phyloP scores from a whole-genome alignment of 2,329 filamentous ascomycete genomes.

The Stagonosporopsis rhizophila region DNA sequence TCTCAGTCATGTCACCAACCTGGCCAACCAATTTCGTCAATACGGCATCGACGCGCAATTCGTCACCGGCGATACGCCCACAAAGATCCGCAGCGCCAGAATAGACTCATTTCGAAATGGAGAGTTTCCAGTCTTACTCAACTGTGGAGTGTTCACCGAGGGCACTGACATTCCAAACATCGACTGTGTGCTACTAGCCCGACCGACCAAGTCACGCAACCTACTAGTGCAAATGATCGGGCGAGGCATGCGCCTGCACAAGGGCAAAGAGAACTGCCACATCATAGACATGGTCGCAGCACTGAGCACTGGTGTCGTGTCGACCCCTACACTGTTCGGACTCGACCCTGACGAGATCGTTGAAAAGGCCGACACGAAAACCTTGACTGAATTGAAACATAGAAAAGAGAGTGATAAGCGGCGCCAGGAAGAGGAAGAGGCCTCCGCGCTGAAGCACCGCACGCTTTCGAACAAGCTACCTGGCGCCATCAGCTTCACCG shows the following conservation, averaged over 20 bases:
- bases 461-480: slow-evolving; percentile 33
- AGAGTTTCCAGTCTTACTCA: slow-evolving; percentile 86
- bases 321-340: slow-evolving; percentile 90
- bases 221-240: slow-evolving; percentile 98
- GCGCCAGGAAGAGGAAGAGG: slow-evolving; percentile 52
- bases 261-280: slow-evolving; percentile 86
- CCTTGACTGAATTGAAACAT: slow-evolving; percentile 65
- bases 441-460: slow-evolving; percentile 72
- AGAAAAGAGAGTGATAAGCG: slow-evolving; percentile 53
- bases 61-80: slow-evolving; percentile 82
- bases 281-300: slow-evolving; percentile 95
- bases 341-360: slow-evolving; percentile 84
- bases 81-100: slow-evolving; percentile 69
- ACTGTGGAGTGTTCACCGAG: slow-evolving; percentile 96
- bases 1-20: slow-evolving; percentile 75
- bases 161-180: slow-evolving; percentile 98
- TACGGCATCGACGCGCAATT: slow-evolving; percentile 83
- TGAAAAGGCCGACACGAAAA: slow-evolving; percentile 67
- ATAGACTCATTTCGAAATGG: slow-evolving; percentile 78
- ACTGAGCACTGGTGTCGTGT: slow-evolving; percentile 82
- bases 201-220: slow-evolving; percentile 92
- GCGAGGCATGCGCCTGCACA: slow-evolving; percentile 82
- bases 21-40: slow-evolving; percentile 78
- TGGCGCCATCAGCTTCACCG: slow-evolving; percentile 76
- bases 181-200: slow-evolving; percentile 86